phyloP scores from a whole-genome alignment of 371 early-diverging fungal species.

The Mortierella sp. region DNA sequence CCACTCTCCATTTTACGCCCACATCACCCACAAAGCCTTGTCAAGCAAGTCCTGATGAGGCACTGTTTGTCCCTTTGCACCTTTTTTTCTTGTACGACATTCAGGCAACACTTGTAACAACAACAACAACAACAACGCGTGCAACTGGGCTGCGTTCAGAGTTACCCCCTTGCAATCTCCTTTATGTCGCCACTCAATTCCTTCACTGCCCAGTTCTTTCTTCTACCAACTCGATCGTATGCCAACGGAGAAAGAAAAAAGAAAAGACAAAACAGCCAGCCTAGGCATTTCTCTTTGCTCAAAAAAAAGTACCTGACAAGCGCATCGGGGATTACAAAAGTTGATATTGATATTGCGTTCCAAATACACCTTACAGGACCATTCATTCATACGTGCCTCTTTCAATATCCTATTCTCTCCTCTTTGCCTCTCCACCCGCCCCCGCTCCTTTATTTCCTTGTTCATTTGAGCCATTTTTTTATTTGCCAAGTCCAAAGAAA shows the following conservation, averaged over 20 bases:
- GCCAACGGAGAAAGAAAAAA: background rate
- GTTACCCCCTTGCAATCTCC: background rate
- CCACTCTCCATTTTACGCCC: background rate
- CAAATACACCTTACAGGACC: background rate
- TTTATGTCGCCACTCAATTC: background rate
- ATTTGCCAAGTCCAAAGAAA: background rate
- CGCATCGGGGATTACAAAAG: background rate
- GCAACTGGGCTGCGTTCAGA: no score
- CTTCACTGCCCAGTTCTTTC: background rate
- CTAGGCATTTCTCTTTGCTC: background rate
- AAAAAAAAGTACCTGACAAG: background rate
- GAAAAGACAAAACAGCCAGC: background rate
- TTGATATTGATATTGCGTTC: background rate
- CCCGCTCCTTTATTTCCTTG: background rate
- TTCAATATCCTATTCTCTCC: background rate
- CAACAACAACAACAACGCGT: background rate
- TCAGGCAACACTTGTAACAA: background rate
- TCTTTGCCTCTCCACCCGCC: background rate
- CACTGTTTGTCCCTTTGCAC: conserved; percentile 2
- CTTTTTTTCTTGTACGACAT: background rate
- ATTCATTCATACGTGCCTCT: background rate
- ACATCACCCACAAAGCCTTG: no score
- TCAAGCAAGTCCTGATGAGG: background rate
- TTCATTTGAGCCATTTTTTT: conserved; percentile 2
- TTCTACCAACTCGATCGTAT: background rate